Evolutionary conservation across 164 flowering plant species (phyloP), one percentile per base, ranked within the genome.

Genomic region (Magnolia changhungtana): DNA sequence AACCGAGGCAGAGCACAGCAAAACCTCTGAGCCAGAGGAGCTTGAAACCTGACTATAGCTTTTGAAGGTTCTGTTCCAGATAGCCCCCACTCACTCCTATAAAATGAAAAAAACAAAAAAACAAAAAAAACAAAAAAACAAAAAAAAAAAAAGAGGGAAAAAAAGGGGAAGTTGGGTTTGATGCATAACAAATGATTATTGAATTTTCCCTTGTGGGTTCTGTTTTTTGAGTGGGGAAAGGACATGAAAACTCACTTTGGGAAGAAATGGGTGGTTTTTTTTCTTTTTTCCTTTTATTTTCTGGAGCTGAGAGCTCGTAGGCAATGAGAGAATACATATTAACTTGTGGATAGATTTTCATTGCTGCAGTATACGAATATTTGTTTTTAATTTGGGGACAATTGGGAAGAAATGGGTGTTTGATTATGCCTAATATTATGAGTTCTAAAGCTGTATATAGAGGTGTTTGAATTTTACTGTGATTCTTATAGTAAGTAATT

Each of bases 21-120:
- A 86, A 84, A 70, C 83, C 90, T 14, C 50, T 82, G 63, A 81
- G 73, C 75, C 77, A 82, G 61, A 82, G 76, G 45, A 64, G 80
- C 52, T 77, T 86, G 31, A 87, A 84, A 73, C 2, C 89, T 73
- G 89, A 90, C 67, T 90, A 89, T 63, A 85, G 89, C 83, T 88
- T 90, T 75, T 90, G 81, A 85, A 21, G 7, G 14, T 68, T 68
- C 37, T 18, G 45, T 37, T 59, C 31, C 20, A 61, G 9, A 37
- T 1, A 18, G 11, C 4, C 18, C 45, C 14, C 69, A 45, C 5
- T 37, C 45, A 37, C 45, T 4, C 45, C 45, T 37, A 37, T 55
- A 16, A 13, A 14, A 55, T 27, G 29, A 55, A 13, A 2, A 11
- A 55, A 10, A 55, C 1, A 10, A 10, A 10, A 8, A 11, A 10